phyloP scores from a whole-genome alignment of 345 rosid genomes.

The Salix purpurea region DNA sequence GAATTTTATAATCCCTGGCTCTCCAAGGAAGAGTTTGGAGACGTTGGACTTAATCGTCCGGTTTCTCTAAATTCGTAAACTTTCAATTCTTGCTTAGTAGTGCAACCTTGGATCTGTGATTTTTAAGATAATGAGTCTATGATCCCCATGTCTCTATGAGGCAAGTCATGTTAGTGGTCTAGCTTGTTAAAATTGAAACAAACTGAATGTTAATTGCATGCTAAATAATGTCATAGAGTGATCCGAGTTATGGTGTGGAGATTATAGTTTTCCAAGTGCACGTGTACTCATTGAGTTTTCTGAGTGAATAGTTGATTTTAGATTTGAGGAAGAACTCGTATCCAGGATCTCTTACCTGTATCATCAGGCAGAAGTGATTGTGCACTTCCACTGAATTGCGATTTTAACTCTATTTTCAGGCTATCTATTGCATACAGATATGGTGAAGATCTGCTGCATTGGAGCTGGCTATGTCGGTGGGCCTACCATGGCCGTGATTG shows the following conservation, averaged over 20 bases:
- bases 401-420: neutral
- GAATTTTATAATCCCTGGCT: neutral
- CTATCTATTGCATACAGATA: neutral
- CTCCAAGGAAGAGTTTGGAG: neutral
- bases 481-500: conserved; percentile 36
- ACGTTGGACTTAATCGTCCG: neutral
- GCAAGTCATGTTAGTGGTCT: neutral
- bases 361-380: neutral
- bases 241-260: neutral
- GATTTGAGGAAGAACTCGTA: neutral
- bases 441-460: conserved; percentile 36
- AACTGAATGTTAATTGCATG: neutral
- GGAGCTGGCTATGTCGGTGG: conserved; percentile 36
- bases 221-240: neutral
- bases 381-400: neutral
- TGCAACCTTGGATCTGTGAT: neutral
- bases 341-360: neutral
- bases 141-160: neutral
- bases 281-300: neutral
- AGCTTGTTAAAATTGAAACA: neutral
- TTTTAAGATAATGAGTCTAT: neutral
- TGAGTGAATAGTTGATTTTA: neutral
- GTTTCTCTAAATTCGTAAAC: neutral
- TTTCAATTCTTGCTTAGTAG: neutral
- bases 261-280: neutral